Evolutionary conservation across 1,139 yeast species (phyloP), one percentile per base, ranked within the genome.

Genomic region (Kurtzmaniella quercitrusa): DNA sequence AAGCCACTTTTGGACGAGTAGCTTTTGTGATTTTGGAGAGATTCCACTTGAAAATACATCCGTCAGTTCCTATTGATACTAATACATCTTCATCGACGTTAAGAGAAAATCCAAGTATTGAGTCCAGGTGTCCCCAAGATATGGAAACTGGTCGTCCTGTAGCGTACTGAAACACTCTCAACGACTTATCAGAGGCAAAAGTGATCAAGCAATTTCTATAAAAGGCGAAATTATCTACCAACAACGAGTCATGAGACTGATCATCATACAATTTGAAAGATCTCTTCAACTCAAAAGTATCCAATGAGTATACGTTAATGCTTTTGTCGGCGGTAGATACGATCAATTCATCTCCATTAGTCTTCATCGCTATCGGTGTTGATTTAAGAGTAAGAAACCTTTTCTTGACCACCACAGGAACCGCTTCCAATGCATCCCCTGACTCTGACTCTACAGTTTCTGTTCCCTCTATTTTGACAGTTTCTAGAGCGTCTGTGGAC

Each of bases 111-210:
- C 77, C 75, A 3, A 76, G 55, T 7, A 81, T 68, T 1, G 74
- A 62, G 40, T 81, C 88, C 50, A 83, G 78, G 51, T 82, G 89
- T 0, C 86, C 91, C 85, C 85, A 83, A 34, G 68, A 75, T 0
- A 73, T 66, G 11, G 77, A 69, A 11, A 78, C 40, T 9, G 70
- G 68, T 39, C 62, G 70, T 0, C 84, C 85, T 4, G 66, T 65
- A 0, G 53, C 46, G 47, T 70, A 75, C 37, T 68, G 68, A 53
- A 75, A 81, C 1, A 71, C 55, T 23, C 86, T 61, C 4, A 84
- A 59, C 18, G 86, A 77, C 55, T 79, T 81, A 56, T 83, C 89
- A 0, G 77, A 58, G 6, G 78, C 77, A 1, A 82, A 65, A 1
- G 75, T 79, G 3, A 75, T 60, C 2, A 78, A 53, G 12, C 59